A percentile compares a stretch with the other conserved stretches of the same genome.
phyloP scores from a whole-genome alignment of 768 basidiomycete genomes.

The Russula sp. region DNA sequence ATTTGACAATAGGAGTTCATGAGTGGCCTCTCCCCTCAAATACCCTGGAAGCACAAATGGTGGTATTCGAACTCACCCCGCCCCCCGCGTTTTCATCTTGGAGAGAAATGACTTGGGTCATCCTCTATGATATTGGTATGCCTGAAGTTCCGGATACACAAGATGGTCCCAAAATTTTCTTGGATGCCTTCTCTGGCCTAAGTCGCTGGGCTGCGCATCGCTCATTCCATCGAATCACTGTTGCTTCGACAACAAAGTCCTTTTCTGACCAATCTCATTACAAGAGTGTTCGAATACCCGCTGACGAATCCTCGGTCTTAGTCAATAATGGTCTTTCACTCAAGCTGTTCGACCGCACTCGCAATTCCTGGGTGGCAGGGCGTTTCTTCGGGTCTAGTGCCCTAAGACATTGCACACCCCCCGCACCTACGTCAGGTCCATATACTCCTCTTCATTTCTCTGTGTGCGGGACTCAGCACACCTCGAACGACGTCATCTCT shows the following conservation, averaged over 20 bases:
- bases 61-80: constrained; percentile 12
- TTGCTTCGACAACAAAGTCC: constrained; percentile 12
- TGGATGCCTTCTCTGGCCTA: constrained; percentile 13
- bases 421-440: neutral
- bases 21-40: constrained; percentile 16
- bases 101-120: constrained; percentile 8
- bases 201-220: neutral
- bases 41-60: neutral
- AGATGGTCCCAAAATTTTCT: neutral
- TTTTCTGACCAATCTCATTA: constrained; percentile 6
- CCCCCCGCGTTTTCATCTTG: constrained; percentile 13
- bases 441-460: constrained; percentile 2
- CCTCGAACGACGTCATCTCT: constrained; percentile 40
- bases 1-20: neutral
- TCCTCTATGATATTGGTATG: constrained; percentile 12
- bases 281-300: neutral
- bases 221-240: neutral
- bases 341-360: constrained; percentile 1
- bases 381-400: neutral
- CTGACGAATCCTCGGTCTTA: neutral
- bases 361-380: neutral
- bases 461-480: constrained; percentile 13
- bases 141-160: neutral
- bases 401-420: neutral
- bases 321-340: constrained; percentile 10